Evolutionary conservation across 2,329 filamentous ascomycete genomes (phyloP).

Genomic region (Xylariaceae sp.): DNA sequence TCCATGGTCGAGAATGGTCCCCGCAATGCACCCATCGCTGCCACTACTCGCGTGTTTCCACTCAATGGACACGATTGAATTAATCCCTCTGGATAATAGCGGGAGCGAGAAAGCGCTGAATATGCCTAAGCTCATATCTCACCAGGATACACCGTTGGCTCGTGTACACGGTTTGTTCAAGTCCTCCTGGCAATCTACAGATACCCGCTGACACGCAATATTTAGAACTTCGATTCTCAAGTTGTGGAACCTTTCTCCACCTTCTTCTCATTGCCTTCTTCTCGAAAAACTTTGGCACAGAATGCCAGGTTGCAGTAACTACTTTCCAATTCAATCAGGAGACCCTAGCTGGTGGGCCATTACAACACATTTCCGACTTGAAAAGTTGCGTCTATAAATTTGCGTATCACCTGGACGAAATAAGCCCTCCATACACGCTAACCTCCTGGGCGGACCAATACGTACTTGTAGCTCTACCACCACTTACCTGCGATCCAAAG

Average conservation of each 20-base stretch:
- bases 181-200: too few species aligned
- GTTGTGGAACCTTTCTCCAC: slow-evolving; percentile 7
- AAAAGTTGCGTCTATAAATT: slow-evolving; percentile 6
- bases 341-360: too few species aligned
- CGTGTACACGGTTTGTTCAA: slow-evolving; percentile 12
- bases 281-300: neutral
- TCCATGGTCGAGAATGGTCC: slow-evolving; percentile 13
- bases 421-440: slow-evolving; percentile 12
- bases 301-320: slow-evolving; percentile 3
- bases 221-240: slow-evolving; percentile 17
- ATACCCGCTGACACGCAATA: neutral
- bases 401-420: neutral
- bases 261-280: slow-evolving; percentile 7
- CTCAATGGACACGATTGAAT: neutral
- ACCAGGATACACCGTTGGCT: slow-evolving; percentile 2
- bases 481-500: slow-evolving; percentile 20
- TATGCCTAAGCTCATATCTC: too few species aligned
- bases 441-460: slow-evolving; percentile 12
- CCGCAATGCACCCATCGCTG: slow-evolving; percentile 11
- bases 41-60: slow-evolving; percentile 10
- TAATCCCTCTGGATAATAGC: slow-evolving; percentile 4
- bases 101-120: too few species aligned
- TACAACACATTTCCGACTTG: too few species aligned
- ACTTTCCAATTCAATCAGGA: neutral
- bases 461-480: slow-evolving; percentile 16